These are phyloP conservation scores for Sapria himalayana DNA, from an alignment of 345 rosid genomes.

Conservation along the genomic window DNA sequence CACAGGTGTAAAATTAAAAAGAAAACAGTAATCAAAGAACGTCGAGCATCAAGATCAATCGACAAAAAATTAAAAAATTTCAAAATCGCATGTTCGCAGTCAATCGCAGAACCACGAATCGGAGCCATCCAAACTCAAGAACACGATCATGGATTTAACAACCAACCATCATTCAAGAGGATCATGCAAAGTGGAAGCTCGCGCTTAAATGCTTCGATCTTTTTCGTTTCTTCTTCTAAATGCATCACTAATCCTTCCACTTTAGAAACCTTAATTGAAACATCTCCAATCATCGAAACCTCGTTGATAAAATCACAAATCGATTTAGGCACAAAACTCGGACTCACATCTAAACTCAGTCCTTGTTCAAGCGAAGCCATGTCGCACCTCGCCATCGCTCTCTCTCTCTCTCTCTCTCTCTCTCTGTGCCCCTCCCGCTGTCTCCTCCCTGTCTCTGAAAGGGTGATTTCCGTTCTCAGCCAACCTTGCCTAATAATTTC, in stretches of 20 bases:
- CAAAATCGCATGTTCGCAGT: neutral
- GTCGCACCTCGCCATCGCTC: neutral
- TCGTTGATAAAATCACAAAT: slow-evolving; percentile 31
- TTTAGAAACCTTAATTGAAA: slow-evolving; percentile 20
- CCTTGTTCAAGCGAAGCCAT: slow-evolving; percentile 47
- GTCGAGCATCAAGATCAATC: slow-evolving; percentile 5
- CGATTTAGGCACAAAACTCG: slow-evolving; percentile 25
- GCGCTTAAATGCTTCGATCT: slow-evolving; percentile 60
- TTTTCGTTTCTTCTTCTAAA: slow-evolving; percentile 56
- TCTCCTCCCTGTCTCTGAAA: too few relatives aligned
- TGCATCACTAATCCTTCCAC: slow-evolving; percentile 30
- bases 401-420: neutral
- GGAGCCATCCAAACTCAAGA: neutral
- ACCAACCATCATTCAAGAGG: slow-evolving; percentile 60
- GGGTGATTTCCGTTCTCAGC: too few relatives aligned
- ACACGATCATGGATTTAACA: neutral
- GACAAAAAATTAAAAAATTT: slow-evolving; percentile 2
- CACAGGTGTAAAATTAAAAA: neutral
- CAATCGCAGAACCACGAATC: neutral
- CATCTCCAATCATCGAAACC: slow-evolving; percentile 24
- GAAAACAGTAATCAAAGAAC: neutral
- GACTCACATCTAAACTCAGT: slow-evolving; percentile 51
- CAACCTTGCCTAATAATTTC: too few relatives aligned
- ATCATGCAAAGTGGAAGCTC: slow-evolving; percentile 78
- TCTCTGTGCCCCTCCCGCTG: too few relatives aligned